Percentiles rank a stretch among this genome's conserved stretches.
Conservation (phyloP, 805 yeast genomes). For the Candida ovalis region DNA sequence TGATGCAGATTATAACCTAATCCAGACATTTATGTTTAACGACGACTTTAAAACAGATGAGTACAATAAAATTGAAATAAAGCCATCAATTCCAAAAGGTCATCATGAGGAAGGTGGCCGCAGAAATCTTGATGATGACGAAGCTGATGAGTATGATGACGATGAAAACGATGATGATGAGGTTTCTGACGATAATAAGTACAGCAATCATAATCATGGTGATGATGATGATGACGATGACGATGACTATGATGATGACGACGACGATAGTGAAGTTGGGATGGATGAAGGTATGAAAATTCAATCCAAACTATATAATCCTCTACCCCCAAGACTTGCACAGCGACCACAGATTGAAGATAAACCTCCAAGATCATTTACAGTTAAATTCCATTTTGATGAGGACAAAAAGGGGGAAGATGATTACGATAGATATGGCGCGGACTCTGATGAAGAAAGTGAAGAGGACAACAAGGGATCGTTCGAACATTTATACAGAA, state of each 20-base stretch:
- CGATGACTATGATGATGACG: not conserved
- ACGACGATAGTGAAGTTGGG: constrained; percentile 1
- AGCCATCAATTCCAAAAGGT: constrained; percentile 11
- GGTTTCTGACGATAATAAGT: not conserved
- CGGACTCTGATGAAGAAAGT: constrained; percentile 4
- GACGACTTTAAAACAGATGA: constrained; percentile 25
- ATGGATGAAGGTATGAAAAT: constrained; percentile 5
- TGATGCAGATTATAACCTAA: constrained; percentile 26
- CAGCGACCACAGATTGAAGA: constrained; percentile 24
- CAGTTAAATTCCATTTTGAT: constrained; percentile 25
- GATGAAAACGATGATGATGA: not conserved
- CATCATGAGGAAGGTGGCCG: constrained; percentile 16
- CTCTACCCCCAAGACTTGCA: constrained; percentile 21
- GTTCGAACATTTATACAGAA: not conserved
- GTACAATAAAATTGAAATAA: constrained; percentile 26
- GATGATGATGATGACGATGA: constrained; percentile 1
- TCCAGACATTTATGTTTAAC: constrained; percentile 21
- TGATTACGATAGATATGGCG: constrained; percentile 8
- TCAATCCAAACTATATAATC: constrained; percentile 13
- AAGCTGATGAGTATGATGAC: not conserved
- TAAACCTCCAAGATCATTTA: constrained; percentile 32
- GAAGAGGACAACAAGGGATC: not conserved
- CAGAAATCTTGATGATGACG: constrained; percentile 2
- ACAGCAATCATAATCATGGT: not conserved
- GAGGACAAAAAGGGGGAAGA: constrained; percentile 10